Base-by-base conservation (phyloP, 1,284 basidiomycete genomes). In the Cutaneotrichosporon mucoides region DNA sequence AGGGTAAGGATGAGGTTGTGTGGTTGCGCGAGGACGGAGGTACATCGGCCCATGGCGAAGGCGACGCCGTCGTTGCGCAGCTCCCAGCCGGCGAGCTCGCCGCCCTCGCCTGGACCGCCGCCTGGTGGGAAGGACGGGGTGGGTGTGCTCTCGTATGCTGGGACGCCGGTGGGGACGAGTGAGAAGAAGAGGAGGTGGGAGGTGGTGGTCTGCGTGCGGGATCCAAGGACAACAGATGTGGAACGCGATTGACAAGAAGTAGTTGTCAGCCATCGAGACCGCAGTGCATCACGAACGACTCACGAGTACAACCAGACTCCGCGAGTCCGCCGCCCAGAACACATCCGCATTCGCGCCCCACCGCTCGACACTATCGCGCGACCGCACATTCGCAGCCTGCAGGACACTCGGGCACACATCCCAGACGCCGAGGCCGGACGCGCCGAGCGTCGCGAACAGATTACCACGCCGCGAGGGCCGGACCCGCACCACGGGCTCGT, bases 91-190 rank as follows among this genome's bases (percentile, higher is more conserved):
- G 89, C 82, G 5, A 86, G 83, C 61, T 91, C 83, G 24, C 92
- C 90, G 1, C 91, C 91, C 72, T 94, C 91, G 53, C 91, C 92
- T 8, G 91, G 84, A 33, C 90, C 91, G 11, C 86, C 69, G 82
- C 85, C 54, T 82, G 82, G 66, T 83, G 85, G 51, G 84, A 83
- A 71, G 78, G 84, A 36, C 79, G 75, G 49, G 81, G 80, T 59
- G 37, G 64, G 54, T 5, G 62, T 57, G 24, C 34, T 44, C 54
- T 64, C 61, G 52, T 75, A 77, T 0, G 68, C 70, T 4, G 80
- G 75, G 60, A 82, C 79, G 16, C 82, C 80, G 54, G 83, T 81
- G 62, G 86, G 84, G 35, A 85, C 81, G 35, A 93, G 83, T 4
- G 84, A 81, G 53, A 93, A 82, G 49, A 92, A 81, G 6, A 94